phyloP scores from a whole-genome alignment of 208 protist species.

The Leishmania guyanensis region DNA sequence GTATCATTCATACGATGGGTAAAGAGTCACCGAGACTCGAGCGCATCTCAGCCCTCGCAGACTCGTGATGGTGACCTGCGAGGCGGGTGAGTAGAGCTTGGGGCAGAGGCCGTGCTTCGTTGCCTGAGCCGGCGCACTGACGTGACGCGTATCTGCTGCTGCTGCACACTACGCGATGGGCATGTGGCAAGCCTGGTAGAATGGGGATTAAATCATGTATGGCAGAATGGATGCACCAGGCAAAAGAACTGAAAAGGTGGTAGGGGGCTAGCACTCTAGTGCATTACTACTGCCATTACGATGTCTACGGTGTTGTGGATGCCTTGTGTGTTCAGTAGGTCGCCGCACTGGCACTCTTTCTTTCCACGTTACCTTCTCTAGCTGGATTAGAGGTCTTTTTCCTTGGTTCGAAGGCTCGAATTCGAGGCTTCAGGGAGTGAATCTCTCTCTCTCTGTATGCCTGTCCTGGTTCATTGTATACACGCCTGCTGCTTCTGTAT shows the following conservation, averaged over 20 bases:
- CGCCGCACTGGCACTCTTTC: background rate
- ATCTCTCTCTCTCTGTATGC: background rate
- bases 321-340: background rate
- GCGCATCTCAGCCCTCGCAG: too few species aligned
- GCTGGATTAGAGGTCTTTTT: background rate
- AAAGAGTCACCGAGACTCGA: too few species aligned
- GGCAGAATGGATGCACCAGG: background rate
- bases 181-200: background rate
- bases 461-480: background rate
- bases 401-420: background rate
- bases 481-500: background rate
- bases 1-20: too few species aligned
- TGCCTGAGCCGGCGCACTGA: background rate
- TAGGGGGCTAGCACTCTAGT: background rate
- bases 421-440: background rate
- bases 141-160: background rate
- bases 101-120: background rate
- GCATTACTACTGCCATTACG: background rate
- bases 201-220: background rate
- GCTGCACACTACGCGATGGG: background rate
- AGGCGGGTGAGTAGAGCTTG: background rate
- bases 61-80: background rate
- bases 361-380: background rate
- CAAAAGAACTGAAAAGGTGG: background rate
- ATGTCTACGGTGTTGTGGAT: background rate